A percentile compares a stretch with the other conserved stretches of the same genome.
Conservation (phyloP, 768 basidiomycete genomes). For the Auriculariales sp. region DNA sequence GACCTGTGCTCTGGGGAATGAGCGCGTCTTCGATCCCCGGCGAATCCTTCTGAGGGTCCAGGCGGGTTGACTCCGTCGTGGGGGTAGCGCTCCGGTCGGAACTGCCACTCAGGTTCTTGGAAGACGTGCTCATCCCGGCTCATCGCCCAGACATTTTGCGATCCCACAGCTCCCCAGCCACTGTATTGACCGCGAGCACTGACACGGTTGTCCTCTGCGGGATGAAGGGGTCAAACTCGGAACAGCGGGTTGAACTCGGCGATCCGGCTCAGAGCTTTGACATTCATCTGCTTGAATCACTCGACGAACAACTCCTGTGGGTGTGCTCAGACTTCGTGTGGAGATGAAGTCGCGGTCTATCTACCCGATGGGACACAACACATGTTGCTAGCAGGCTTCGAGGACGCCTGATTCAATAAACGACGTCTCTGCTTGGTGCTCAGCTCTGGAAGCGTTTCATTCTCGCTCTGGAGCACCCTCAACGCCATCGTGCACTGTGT, state of each 20-base stretch:
- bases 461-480: constrained; percentile 1
- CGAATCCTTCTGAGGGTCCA: not conserved
- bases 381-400: constrained; percentile 1
- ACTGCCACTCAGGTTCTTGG: not conserved
- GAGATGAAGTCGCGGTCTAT: too few species aligned
- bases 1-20: not conserved
- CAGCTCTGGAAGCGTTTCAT: not conserved
- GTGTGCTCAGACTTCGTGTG: too few species aligned
- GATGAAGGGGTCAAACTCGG: too few species aligned
- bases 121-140: not conserved
- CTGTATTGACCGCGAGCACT: too few species aligned
- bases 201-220: too few species aligned
- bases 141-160: too few species aligned
- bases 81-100: not conserved
- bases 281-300: too few species aligned
- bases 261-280: too few species aligned
- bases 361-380: not conserved
- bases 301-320: too few species aligned
- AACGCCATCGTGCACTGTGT: constrained; percentile 4
- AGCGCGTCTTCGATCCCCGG: not conserved
- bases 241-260: too few species aligned
- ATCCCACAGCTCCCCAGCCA: too few species aligned
- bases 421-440: not conserved
- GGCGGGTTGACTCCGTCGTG: too few species aligned
- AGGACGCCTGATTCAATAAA: constrained; percentile 2